These are phyloP conservation scores for Talaromyces marneffei DNA, from an alignment of 2,329 filamentous ascomycete genomes.

Conservation along the genomic window DNA sequence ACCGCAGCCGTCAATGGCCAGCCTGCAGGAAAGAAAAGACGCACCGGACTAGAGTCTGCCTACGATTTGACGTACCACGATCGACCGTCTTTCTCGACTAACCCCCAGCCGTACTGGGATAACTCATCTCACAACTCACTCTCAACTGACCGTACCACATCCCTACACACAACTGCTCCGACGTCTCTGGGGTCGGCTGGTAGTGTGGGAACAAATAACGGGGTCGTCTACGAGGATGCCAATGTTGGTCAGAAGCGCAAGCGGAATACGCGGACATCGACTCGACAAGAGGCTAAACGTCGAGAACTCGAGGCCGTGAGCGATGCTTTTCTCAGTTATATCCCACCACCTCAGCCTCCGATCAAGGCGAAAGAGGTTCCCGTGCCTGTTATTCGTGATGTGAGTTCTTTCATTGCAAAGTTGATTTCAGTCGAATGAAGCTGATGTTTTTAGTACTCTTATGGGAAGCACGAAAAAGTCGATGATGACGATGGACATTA, in stretches of 20 bases:
- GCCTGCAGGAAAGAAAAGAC: conserved; percentile 65
- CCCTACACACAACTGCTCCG: conserved; percentile 78
- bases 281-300: conserved; percentile 74
- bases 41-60: conserved; percentile 54
- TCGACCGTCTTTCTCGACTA: conserved; percentile 64
- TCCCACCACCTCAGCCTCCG: conserved; percentile 78
- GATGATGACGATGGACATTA: conserved; percentile 98
- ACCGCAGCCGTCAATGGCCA: conserved; percentile 25
- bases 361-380: conserved; percentile 81
- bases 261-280: conserved; percentile 69
- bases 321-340: conserved; percentile 71
- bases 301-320: conserved; percentile 65
- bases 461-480: conserved; percentile 60
- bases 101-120: conserved; percentile 63
- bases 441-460: conserved; percentile 37
- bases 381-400: conserved; percentile 55
- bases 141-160: conserved; percentile 79
- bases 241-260: conserved; percentile 82
- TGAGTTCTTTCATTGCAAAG: conserved; percentile 38
- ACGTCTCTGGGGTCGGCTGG: conserved; percentile 72
- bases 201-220: conserved; percentile 47
- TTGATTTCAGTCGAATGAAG: neutral
- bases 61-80: conserved; percentile 71
- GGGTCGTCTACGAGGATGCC: conserved; percentile 61
- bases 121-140: conserved; percentile 64